Conservation (phyloP, 257 asterid genomes). For the Solanum virginianum region DNA sequence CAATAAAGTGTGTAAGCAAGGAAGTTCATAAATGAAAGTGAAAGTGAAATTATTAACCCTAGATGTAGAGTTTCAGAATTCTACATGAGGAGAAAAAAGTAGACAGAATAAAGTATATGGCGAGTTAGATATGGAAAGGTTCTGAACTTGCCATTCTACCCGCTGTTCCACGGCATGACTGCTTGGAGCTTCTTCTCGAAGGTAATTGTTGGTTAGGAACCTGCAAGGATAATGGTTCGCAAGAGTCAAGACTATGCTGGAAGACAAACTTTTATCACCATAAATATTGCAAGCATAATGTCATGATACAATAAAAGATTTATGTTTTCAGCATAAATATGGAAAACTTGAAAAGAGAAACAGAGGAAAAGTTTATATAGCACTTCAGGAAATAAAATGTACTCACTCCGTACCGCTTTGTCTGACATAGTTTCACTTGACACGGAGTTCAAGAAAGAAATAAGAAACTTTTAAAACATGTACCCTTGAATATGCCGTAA, state of each 20-base stretch:
- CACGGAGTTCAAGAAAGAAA: background rate
- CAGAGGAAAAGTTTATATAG: background rate
- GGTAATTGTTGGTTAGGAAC: constrained; percentile 96
- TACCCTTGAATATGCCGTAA: background rate
- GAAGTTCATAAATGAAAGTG: constrained; percentile 7
- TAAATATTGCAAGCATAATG: background rate
- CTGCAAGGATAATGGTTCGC: constrained; percentile 20
- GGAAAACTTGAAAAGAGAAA: background rate
- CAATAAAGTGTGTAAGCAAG: background rate
- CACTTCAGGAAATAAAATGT: background rate
- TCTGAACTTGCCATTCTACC: constrained; percentile 83
- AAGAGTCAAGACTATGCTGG: background rate
- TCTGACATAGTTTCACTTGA: background rate
- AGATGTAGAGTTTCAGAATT: background rate
- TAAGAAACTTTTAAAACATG: background rate
- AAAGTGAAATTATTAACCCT: background rate
- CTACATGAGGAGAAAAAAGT: background rate
- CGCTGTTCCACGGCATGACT: constrained; percentile 98
- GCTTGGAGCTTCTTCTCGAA: constrained; percentile 88
- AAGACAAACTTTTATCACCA: background rate
- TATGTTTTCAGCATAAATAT: background rate
- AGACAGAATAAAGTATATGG: background rate
- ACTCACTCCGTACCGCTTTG: background rate
- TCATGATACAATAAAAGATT: background rate
- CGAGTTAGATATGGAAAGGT: background rate